Evolutionary conservation across 805 yeast species (phyloP).

Genomic region (Dipodascus albidus): DNA sequence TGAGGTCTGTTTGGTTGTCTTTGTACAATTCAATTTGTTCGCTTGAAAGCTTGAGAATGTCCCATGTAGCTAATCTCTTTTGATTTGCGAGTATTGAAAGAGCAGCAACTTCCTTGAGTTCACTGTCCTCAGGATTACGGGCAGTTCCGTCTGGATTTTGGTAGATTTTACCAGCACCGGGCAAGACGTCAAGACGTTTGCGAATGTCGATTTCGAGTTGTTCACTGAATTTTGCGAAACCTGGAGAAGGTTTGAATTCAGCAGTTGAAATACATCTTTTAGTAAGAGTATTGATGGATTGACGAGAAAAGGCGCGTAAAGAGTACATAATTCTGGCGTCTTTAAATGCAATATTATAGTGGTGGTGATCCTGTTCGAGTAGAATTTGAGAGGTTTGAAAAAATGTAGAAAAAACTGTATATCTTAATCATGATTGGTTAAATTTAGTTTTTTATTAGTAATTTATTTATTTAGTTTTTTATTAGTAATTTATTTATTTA

Average conservation of each 20-base stretch:
- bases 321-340: background rate
- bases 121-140: constrained; percentile 56
- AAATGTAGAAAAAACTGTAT: too few species aligned
- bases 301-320: constrained; percentile 1
- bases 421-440: background rate
- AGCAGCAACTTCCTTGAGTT: constrained; percentile 58
- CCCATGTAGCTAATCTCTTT: constrained; percentile 41
- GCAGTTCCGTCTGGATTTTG: constrained; percentile 68
- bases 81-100: constrained; percentile 48
- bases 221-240: constrained; percentile 15
- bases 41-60: constrained; percentile 36
- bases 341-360: background rate
- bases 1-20: constrained; percentile 52
- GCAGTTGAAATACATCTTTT: constrained; percentile 1
- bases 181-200: constrained; percentile 46
- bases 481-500: too few species aligned
- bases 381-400: too few species aligned
- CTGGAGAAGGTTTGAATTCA: constrained; percentile 22
- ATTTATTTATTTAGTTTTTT: too few species aligned
- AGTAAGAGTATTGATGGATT: background rate
- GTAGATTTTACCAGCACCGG: constrained; percentile 54
- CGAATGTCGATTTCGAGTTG: constrained; percentile 53
- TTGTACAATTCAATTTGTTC: constrained; percentile 44
- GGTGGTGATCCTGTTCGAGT: too few species aligned
- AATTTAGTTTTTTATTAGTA: too few species aligned